These are phyloP conservation scores for Cryptococcus neoformans DNA, from an alignment of 1,284 basidiomycete species.

Conservation along the genomic window DNA sequence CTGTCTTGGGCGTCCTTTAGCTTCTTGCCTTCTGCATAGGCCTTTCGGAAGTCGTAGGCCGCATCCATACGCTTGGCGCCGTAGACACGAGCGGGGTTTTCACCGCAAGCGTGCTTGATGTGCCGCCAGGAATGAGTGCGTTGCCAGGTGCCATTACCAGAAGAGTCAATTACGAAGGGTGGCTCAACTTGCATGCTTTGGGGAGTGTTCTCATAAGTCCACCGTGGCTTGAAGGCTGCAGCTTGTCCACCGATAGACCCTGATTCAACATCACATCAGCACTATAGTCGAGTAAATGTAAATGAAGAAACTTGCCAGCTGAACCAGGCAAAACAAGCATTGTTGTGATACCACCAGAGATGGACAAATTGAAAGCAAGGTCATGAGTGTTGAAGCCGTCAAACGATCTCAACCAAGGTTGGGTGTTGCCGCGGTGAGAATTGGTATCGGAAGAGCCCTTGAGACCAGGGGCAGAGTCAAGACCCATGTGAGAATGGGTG, in stretches of 20 bases:
- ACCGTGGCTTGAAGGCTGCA: conserved; percentile 54
- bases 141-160: conserved; percentile 35
- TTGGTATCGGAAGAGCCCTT: conserved; percentile 52
- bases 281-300: neutral
- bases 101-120: conserved; percentile 52
- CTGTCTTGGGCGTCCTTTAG: conserved; percentile 68
- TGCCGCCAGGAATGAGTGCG: conserved; percentile 43
- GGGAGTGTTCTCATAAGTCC: conserved; percentile 48
- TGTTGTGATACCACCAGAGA: conserved; percentile 55
- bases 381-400: conserved; percentile 58
- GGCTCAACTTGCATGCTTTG: conserved; percentile 50
- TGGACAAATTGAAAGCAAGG: conserved; percentile 49
- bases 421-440: conserved; percentile 45
- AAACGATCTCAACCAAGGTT: conserved; percentile 53
- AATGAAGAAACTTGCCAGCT: conserved; percentile 13
- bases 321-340: conserved; percentile 54
- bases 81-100: conserved; percentile 55
- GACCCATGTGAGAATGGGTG: conserved; percentile 74
- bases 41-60: conserved; percentile 58
- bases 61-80: conserved; percentile 56
- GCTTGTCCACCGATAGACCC: conserved; percentile 49
- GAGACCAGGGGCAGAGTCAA: conserved; percentile 61
- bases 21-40: conserved; percentile 68
- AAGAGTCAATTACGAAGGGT: conserved; percentile 39
- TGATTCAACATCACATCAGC: neutral